These are phyloP conservation scores for Ceratocystis smalleyi DNA, from an alignment of 2,329 filamentous ascomycete species.

Conservation along the genomic window DNA sequence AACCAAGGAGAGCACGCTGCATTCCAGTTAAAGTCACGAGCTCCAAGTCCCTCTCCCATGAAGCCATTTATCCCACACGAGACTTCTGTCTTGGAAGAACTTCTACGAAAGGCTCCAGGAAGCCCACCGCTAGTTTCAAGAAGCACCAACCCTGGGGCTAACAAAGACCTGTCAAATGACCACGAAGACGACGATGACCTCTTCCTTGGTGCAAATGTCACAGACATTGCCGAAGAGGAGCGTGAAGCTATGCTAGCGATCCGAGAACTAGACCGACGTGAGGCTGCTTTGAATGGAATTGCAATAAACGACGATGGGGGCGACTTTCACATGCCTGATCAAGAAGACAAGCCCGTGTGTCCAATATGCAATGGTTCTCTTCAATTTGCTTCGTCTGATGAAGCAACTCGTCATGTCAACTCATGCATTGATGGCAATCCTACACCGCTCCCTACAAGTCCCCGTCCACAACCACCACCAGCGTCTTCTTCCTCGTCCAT, in stretches of 20 bases:
- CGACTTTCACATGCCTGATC: slow-evolving; percentile 24
- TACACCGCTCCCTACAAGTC: slow-evolving; percentile 34
- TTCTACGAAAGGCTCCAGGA: slow-evolving; percentile 4
- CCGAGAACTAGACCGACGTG: slow-evolving; percentile 56
- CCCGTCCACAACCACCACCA: not conserved
- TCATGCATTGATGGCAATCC: slow-evolving; percentile 75
- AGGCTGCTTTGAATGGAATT: slow-evolving; percentile 38
- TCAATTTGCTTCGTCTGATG: slow-evolving; percentile 30
- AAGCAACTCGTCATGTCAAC: slow-evolving; percentile 77
- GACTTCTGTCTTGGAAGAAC: slow-evolving; percentile 19
- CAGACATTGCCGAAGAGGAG: slow-evolving; percentile 43
- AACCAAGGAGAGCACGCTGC: slow-evolving; percentile 15
- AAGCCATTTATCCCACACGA: slow-evolving; percentile 22
- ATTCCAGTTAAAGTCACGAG: slow-evolving; percentile 12
- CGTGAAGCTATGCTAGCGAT: slow-evolving; percentile 53
- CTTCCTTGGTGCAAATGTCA: slow-evolving; percentile 31
- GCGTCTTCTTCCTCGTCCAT: slow-evolving; percentile 16
- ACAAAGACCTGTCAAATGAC: not conserved
- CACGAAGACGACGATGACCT: slow-evolving; percentile 33
- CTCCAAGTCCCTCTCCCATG: slow-evolving; percentile 18
- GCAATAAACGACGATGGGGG: slow-evolving; percentile 24
- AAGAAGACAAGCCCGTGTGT: slow-evolving; percentile 20
- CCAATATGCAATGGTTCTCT: slow-evolving; percentile 14
- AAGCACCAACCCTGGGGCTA: not conserved
- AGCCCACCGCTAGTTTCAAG: not conserved